These are phyloP conservation scores for Ophiostoma sp. DNA, from an alignment of 2,329 filamentous ascomycete species.

Conservation along the genomic window DNA sequence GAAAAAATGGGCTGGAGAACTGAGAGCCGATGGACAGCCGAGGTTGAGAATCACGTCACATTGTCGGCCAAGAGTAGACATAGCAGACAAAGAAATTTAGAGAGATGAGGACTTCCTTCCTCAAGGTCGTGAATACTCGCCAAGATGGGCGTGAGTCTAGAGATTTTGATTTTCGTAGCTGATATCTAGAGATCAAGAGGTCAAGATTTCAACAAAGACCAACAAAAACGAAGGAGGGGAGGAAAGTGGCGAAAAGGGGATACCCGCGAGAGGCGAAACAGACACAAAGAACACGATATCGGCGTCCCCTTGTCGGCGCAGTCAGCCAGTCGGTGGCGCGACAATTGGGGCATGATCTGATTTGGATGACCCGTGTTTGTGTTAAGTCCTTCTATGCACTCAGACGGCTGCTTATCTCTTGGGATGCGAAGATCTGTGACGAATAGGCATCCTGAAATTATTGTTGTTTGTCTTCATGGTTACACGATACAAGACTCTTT, in stretches of 20 bases:
- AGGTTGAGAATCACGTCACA: background rate
- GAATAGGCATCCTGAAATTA: conserved; percentile 16
- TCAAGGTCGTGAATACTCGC: background rate
- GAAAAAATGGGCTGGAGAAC: background rate
- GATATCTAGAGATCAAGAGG: background rate
- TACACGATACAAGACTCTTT: background rate
- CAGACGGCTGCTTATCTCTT: conserved; percentile 19
- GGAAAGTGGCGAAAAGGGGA: background rate
- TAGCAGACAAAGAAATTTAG: background rate
- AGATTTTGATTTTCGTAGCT: background rate
- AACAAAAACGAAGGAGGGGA: background rate
- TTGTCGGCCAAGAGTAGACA: background rate
- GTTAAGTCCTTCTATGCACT: background rate
- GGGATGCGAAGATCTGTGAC: conserved; percentile 16
- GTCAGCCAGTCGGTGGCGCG: background rate
- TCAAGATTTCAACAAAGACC: conserved; percentile 2
- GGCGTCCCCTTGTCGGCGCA: background rate
- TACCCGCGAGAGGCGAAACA: background rate
- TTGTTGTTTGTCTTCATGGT: background rate
- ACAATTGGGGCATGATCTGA: background rate
- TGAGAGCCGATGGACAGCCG: background rate
- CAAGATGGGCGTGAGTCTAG: background rate
- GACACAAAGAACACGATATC: background rate
- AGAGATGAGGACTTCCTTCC: background rate
- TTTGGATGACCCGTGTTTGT: background rate